A percentile compares a stretch with the other conserved stretches of the same genome.
phyloP scores from a whole-genome alignment of 2,329 filamentous ascomycete genomes.

The Fusarium sp. region DNA sequence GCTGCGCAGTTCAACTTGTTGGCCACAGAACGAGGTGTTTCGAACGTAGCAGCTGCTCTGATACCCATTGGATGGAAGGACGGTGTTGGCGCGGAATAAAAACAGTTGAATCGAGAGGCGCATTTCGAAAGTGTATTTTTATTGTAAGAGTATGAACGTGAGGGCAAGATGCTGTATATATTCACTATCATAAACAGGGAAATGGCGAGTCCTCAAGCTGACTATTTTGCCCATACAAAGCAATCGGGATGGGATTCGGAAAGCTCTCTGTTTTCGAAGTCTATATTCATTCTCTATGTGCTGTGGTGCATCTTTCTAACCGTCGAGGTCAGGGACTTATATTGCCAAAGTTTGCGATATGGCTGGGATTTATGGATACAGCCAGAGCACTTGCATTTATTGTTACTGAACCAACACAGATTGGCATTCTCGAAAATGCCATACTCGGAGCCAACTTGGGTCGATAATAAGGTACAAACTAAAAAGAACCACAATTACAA shows the following conservation, averaged over 20 bases:
- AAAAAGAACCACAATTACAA: background rate
- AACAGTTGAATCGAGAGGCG: background rate
- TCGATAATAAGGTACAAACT: no score
- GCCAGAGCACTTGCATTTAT: background rate
- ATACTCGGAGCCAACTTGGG: no score
- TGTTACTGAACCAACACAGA: background rate
- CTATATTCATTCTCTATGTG: background rate
- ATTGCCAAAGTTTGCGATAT: background rate
- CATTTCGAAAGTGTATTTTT: conserved; percentile 1
- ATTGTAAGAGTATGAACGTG: conserved; percentile 11
- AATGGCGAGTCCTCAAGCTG: background rate
- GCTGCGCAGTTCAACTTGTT: conserved; percentile 94
- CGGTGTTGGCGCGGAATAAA: conserved; percentile 54
- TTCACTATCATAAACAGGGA: background rate
- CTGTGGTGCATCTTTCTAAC: background rate
- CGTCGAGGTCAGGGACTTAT: background rate
- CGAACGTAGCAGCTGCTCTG: conserved; percentile 86
- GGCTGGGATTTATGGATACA: background rate
- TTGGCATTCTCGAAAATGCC: background rate
- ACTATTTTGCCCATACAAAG: background rate
- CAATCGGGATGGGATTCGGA: background rate
- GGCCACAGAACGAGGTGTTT: conserved; percentile 90
- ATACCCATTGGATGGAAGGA: conserved; percentile 87
- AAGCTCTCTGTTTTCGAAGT: background rate
- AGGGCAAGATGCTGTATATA: background rate